Percentiles rank a stretch among this genome's conserved stretches.
These are phyloP conservation scores for Cladophialophora carrionii DNA, from an alignment of 2,329 filamentous ascomycete species.

Conservation along the genomic window DNA sequence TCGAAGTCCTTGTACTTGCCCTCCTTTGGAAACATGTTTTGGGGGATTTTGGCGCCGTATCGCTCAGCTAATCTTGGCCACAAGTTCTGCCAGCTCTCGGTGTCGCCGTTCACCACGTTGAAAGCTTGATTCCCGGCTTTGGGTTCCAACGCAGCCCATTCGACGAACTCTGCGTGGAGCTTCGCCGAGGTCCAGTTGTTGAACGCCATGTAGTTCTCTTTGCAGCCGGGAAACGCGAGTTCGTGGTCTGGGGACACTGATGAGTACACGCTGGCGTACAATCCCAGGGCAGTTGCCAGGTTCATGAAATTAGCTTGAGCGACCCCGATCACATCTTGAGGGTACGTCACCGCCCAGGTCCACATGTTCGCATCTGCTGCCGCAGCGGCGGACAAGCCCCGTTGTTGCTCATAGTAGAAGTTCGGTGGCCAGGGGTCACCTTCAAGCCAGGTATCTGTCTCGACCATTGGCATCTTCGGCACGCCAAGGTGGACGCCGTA, in stretches of 20 bases:
- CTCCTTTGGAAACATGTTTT: background rate
- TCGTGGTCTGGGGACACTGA: constrained; percentile 2
- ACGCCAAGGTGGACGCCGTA: background rate
- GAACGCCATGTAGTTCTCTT: background rate
- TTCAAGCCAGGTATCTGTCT: background rate
- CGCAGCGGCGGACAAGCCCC: background rate
- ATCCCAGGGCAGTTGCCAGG: constrained; percentile 45
- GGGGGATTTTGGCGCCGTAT: background rate
- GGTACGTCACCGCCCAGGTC: constrained; percentile 43
- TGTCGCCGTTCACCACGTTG: background rate
- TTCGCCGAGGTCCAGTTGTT: background rate
- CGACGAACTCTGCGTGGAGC: background rate
- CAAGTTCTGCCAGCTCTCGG: background rate
- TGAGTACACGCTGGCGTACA: constrained; percentile 44
- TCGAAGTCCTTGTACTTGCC: background rate
- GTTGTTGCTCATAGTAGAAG: background rate
- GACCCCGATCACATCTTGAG: constrained; percentile 52
- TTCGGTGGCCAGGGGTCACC: background rate
- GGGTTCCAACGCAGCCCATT: background rate
- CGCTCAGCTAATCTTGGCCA: background rate
- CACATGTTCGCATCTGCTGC: background rate
- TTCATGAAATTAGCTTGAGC: constrained; percentile 52
- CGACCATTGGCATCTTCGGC: background rate
- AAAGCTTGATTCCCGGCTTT: background rate
- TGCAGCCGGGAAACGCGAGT: background rate